phyloP scores from a whole-genome alignment of 371 early-diverging fungal species.

The Rhizopus sp. region DNA sequence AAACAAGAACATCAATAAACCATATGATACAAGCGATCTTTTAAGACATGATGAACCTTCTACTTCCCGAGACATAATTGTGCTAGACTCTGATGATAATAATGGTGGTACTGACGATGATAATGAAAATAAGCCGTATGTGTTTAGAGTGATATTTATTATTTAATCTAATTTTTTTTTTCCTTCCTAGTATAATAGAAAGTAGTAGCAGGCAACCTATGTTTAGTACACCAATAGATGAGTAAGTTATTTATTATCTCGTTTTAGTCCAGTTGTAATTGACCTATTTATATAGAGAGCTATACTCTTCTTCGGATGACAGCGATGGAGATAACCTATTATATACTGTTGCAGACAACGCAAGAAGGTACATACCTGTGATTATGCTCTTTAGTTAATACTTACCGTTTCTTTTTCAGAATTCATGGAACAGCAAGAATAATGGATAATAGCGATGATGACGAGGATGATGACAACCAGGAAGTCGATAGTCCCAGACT shows the following conservation, averaged over 20 bases:
- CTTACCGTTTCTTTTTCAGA: no score
- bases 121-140: not conserved
- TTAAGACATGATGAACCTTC: not conserved
- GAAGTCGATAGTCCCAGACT: no score
- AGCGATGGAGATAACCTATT: not conserved
- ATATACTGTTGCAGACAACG: not conserved
- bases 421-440: no score
- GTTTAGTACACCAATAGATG: not conserved
- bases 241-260: not conserved
- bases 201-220: not conserved
- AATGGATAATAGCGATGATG: no score
- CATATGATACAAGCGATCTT: not conserved
- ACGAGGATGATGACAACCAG: no score
- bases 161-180: not conserved
- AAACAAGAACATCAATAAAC: not conserved
- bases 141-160: not conserved
- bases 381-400: no score
- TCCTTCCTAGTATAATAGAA: not conserved
- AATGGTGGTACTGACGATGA: not conserved
- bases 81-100: conserved; percentile 7
- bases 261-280: not conserved
- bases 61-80: not conserved
- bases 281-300: not conserved
- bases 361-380: not conserved
- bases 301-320: not conserved